These are phyloP conservation scores for Globisporangium splendens DNA, from an alignment of 352 stramenopile genomes.

Conservation along the genomic window DNA sequence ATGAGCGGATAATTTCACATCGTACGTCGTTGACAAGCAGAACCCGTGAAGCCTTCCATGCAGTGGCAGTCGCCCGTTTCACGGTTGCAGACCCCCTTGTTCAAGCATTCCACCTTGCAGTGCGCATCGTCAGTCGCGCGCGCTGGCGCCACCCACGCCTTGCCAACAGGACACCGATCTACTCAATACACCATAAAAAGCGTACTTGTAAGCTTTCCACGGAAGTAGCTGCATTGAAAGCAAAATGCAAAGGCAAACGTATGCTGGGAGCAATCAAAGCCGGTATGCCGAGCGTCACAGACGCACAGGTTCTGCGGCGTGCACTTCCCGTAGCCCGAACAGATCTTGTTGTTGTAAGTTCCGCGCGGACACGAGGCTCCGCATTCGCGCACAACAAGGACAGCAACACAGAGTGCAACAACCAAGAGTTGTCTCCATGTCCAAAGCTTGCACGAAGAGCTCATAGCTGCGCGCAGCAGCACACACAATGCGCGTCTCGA, in stretches of 20 bases:
- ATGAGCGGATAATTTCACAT: background rate
- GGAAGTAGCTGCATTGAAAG: too few relatives aligned
- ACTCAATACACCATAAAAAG: too few relatives aligned
- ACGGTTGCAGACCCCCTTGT: slow-evolving; percentile 65
- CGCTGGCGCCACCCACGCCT: slow-evolving; percentile 58
- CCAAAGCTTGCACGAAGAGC: too few relatives aligned
- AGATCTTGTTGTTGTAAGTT: slow-evolving; percentile 51
- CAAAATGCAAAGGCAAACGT: background rate
- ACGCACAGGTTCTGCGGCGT: slow-evolving; percentile 41
- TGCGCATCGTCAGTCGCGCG: slow-evolving; percentile 49
- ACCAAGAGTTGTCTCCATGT: background rate
- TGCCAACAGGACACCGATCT: slow-evolving; percentile 47
- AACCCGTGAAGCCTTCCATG: slow-evolving; percentile 65
- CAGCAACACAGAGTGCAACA: background rate
- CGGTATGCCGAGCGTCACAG: slow-evolving; percentile 46
- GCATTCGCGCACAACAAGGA: background rate
- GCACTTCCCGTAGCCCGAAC: slow-evolving; percentile 51
- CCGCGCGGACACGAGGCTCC: slow-evolving; percentile 36
- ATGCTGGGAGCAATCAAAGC: slow-evolving; percentile 68
- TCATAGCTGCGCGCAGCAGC: too few relatives aligned
- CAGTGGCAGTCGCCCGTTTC: slow-evolving; percentile 48
- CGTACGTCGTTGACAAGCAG: slow-evolving; percentile 66
- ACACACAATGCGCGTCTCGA: too few relatives aligned
- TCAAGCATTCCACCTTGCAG: slow-evolving; percentile 72
- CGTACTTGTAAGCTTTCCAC: too few relatives aligned